Evolutionary conservation across 352 stramenopile species (phyloP), one percentile per base, ranked within the genome.

Genomic region (Phytopythium delawarense): DNA sequence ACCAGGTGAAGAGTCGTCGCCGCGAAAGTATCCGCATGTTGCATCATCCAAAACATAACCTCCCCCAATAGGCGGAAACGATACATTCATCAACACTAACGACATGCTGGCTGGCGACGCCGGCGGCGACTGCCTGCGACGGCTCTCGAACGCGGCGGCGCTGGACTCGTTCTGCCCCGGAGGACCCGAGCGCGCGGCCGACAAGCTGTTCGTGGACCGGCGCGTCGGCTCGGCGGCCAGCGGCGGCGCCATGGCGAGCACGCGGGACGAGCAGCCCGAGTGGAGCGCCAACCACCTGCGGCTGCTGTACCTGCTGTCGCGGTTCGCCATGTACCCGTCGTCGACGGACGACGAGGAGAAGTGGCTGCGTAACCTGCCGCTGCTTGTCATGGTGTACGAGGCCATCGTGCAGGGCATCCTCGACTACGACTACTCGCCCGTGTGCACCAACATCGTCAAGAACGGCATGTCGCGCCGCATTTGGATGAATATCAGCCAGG

Each of bases 301-400:
- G n/a, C 68, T 99, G 37, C 75, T 99, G 15, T 99, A 99, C 71
- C 71, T 99, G 63, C 87, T 99, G 32, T 97, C 93, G 40, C 81
- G 98, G n/a, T 98, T 99, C 66, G 94, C 96, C 40, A 94, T 89
- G 64, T 91, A 88, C 64, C 94, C 94, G 2, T 84, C 66, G 46
- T 80, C 85, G 34, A 87, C 79, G 18, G 91, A 98, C 45, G 85
- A 97, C 61, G 94, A 97, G 42, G 96, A 98, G 68, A 85, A 96
- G 65, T 99, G 96, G 96, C 75, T 99, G 34, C 87, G 95, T 23
- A 98, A 98, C 70, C 84, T 97, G 32, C 92, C 97, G 28, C 67
- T 99, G 55, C 86, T 98, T 45, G 96, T 99, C 57, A 83, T 99
- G 42, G 87, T 99, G 35, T 99, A 99, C 76, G 96, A 99, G 58